Evolutionary conservation across 352 stramenopile species (phyloP).

Genomic region (Phytophthora rubi): DNA sequence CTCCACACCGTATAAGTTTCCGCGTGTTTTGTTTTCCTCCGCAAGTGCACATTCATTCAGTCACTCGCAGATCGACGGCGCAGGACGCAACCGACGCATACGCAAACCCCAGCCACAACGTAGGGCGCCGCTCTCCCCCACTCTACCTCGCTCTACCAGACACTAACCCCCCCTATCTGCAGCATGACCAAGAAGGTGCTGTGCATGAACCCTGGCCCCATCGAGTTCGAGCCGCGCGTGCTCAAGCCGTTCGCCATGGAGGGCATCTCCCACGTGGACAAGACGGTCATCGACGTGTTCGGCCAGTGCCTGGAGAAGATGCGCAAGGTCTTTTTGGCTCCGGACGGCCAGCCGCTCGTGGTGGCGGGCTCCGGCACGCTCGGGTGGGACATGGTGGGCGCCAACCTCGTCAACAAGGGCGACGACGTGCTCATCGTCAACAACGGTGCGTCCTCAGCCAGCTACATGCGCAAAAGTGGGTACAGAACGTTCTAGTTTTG

Average conservation of each 20-base stretch:
- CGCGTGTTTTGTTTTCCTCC: background rate
- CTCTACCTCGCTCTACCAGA: background rate
- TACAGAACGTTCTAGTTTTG: background rate
- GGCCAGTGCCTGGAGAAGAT: slow-evolving; percentile 83
- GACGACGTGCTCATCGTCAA: slow-evolving; percentile 79
- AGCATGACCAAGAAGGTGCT: slow-evolving; percentile 78
- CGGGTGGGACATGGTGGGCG: slow-evolving; percentile 85
- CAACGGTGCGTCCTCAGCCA: slow-evolving; percentile 42
- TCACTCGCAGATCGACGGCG: slow-evolving; percentile 28
- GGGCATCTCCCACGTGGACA: slow-evolving; percentile 84
- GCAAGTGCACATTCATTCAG: background rate
- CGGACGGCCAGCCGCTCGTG: slow-evolving; percentile 73
- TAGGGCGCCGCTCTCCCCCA: background rate
- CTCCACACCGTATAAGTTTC: background rate
- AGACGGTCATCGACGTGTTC: slow-evolving; percentile 79
- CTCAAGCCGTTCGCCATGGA: slow-evolving; percentile 73
- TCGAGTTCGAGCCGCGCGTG: slow-evolving; percentile 82
- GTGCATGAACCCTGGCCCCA: slow-evolving; percentile 85
- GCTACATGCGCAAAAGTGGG: background rate
- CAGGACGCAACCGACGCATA: slow-evolving; percentile 19
- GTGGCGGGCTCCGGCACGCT: slow-evolving; percentile 74
- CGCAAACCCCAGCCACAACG: background rate
- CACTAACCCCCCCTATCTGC: background rate
- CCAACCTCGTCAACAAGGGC: slow-evolving; percentile 68
- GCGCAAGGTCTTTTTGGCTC: slow-evolving; percentile 76